phyloP scores from a whole-genome alignment of 768 basidiomycete species.

The Naganishia friedmannii region DNA sequence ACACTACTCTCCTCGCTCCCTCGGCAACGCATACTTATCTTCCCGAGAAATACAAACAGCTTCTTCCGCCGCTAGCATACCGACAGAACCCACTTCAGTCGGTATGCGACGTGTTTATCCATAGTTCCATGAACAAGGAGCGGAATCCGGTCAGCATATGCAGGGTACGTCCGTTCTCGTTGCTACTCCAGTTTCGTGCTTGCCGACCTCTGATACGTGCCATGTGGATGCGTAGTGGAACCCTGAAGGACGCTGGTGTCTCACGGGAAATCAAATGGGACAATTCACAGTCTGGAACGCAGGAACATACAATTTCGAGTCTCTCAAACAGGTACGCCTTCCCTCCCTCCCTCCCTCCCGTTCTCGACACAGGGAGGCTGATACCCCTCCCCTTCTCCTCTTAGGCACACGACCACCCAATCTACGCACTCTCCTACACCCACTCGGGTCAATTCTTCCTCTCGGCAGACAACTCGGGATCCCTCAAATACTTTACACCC shows the following conservation, averaged over 20 bases:
- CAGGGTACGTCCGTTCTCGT: too few species aligned
- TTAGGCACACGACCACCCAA: slow-evolving; percentile 84
- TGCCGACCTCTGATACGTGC: too few species aligned
- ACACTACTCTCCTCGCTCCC: slow-evolving; percentile 38
- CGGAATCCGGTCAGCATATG: slow-evolving; percentile 95
- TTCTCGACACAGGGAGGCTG: background rate
- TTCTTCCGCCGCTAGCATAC: slow-evolving; percentile 91
- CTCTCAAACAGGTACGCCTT: slow-evolving; percentile 71
- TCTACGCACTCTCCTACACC: slow-evolving; percentile 83
- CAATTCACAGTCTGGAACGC: slow-evolving; percentile 99
- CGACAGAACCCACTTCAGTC: slow-evolving; percentile 87
- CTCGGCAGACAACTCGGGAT: slow-evolving; percentile 85
- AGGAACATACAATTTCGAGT: slow-evolving; percentile 98
- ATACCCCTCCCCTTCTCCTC: background rate
- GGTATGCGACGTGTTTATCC: slow-evolving; percentile 92
- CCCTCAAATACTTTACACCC: slow-evolving; percentile 98
- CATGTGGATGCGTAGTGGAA: slow-evolving; percentile 69
- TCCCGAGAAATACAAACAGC: slow-evolving; percentile 55
- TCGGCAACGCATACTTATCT: slow-evolving; percentile 7
- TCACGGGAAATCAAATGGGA: slow-evolving; percentile 93
- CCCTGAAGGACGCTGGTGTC: slow-evolving; percentile 84
- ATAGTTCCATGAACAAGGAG: slow-evolving; percentile 98
- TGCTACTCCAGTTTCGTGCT: too few species aligned
- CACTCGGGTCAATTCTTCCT: slow-evolving; percentile 91
- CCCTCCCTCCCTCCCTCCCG: background rate